phyloP scores from a whole-genome alignment of 805 yeast species.

The Starmerella sirachaensis region DNA sequence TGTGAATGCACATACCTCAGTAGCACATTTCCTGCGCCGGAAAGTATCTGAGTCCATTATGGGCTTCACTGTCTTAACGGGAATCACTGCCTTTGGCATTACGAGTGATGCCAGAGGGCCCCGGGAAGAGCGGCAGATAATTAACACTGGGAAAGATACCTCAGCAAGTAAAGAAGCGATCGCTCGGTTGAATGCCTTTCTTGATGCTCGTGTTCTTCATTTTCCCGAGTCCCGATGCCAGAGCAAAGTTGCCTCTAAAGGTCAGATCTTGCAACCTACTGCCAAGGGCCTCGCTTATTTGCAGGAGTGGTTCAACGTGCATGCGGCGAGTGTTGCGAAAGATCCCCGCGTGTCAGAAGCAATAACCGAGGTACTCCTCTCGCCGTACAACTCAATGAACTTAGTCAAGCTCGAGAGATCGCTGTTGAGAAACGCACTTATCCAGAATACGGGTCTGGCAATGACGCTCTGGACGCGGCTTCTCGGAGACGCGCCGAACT shows the following conservation, averaged over 20 bases:
- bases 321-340: too few relatives aligned
- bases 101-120: too few relatives aligned
- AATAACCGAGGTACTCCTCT: slow-evolving; percentile 32
- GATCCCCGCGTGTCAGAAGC: too few relatives aligned
- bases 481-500: slow-evolving; percentile 56
- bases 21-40: too few relatives aligned
- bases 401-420: slow-evolving; percentile 58
- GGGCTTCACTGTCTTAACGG: too few relatives aligned
- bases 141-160: too few relatives aligned
- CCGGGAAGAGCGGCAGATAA: too few relatives aligned
- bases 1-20: too few relatives aligned
- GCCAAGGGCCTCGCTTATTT: slow-evolving; percentile 77
- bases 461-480: slow-evolving; percentile 48
- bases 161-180: not conserved
- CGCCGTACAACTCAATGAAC: slow-evolving; percentile 60
- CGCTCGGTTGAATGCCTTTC: slow-evolving; percentile 1
- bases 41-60: too few relatives aligned
- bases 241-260: not conserved
- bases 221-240: slow-evolving; percentile 9
- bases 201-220: slow-evolving; percentile 10
- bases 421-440: slow-evolving; percentile 40
- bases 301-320: slow-evolving; percentile 45
- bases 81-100: too few relatives aligned
- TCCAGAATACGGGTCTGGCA: slow-evolving; percentile 50
- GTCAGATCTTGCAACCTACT: slow-evolving; percentile 57